Percentiles rank a stretch among this genome's conserved stretches.
These are phyloP conservation scores for Corchorus capsularis DNA, from an alignment of 345 rosid species.

Conservation along the genomic window DNA sequence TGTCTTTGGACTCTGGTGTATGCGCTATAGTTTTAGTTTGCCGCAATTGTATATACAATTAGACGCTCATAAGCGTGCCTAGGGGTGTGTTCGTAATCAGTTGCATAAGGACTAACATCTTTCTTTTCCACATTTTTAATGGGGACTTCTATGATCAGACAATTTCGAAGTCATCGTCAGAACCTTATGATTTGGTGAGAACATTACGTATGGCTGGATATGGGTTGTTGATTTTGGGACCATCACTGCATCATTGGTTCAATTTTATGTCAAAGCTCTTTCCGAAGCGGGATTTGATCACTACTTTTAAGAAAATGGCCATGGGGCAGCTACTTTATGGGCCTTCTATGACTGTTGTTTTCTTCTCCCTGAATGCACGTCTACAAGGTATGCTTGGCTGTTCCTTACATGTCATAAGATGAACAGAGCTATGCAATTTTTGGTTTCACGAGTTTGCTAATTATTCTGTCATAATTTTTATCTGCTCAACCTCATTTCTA, in stretches of 20 bases:
- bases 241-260: constrained; percentile 86
- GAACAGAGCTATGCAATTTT: constrained; percentile 11
- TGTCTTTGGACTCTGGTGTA: background rate
- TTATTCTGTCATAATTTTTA: background rate
- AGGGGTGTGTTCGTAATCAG: background rate
- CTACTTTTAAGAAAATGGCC: constrained; percentile 83
- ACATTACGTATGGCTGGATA: constrained; percentile 85
- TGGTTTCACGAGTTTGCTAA: background rate
- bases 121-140: background rate
- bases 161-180: constrained; percentile 27
- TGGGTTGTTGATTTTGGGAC: constrained; percentile 76
- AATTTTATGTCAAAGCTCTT: constrained; percentile 67
- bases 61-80: background rate
- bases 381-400: constrained; percentile 56
- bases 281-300: constrained; percentile 71
- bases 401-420: constrained; percentile 3
- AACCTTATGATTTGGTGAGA: constrained; percentile 73
- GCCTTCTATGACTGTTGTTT: constrained; percentile 70
- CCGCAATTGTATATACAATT: background rate
- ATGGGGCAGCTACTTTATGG: constrained; percentile 79
- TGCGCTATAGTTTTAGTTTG: background rate
- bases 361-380: constrained; percentile 70
- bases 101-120: background rate
- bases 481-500: background rate
- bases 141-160: constrained; percentile 18